Conservation (phyloP, 2,329 filamentous ascomycete genomes). For the Xylariaceae sp. region DNA sequence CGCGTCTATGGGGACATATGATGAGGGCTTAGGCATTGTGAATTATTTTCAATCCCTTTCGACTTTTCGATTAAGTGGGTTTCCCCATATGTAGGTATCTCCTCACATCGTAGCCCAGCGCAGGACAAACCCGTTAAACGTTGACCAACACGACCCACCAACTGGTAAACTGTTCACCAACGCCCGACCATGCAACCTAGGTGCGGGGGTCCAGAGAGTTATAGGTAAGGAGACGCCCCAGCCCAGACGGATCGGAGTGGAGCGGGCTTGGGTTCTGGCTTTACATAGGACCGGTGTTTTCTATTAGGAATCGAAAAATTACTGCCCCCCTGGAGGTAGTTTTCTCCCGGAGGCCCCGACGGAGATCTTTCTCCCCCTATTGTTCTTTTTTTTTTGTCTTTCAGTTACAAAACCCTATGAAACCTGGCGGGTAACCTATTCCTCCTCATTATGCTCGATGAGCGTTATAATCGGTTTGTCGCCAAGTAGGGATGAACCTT, state of each 20-base stretch:
- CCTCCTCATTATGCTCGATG: slow-evolving; percentile 52
- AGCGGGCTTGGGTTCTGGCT: slow-evolving; percentile 7
- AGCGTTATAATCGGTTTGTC: slow-evolving; percentile 75
- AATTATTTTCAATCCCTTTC: too few relatives aligned
- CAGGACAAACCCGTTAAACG: neutral
- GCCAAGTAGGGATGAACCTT: slow-evolving; percentile 84
- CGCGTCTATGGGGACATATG: too few relatives aligned
- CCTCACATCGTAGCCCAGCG: neutral
- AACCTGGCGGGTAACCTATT: slow-evolving; percentile 19
- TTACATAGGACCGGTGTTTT: slow-evolving; percentile 14
- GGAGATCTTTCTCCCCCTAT: neutral
- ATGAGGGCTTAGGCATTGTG: too few relatives aligned
- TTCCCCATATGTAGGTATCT: neutral
- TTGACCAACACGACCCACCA: slow-evolving; percentile 2
- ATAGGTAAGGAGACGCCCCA: slow-evolving; percentile 2
- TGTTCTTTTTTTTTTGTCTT: neutral
- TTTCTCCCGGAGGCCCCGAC: neutral
- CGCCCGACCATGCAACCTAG: slow-evolving; percentile 20
- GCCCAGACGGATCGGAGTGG: slow-evolving; percentile 12
- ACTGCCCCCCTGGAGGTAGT: slow-evolving; percentile 1
- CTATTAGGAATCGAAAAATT: slow-evolving; percentile 14
- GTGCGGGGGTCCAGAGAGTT: slow-evolving; percentile 18
- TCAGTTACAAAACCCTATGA: neutral
- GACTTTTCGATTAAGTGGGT: neutral
- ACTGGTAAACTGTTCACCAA: slow-evolving; percentile 13